These are phyloP conservation scores for Neonectria ditissima DNA, from an alignment of 2,329 filamentous ascomycete species.

Conservation along the genomic window DNA sequence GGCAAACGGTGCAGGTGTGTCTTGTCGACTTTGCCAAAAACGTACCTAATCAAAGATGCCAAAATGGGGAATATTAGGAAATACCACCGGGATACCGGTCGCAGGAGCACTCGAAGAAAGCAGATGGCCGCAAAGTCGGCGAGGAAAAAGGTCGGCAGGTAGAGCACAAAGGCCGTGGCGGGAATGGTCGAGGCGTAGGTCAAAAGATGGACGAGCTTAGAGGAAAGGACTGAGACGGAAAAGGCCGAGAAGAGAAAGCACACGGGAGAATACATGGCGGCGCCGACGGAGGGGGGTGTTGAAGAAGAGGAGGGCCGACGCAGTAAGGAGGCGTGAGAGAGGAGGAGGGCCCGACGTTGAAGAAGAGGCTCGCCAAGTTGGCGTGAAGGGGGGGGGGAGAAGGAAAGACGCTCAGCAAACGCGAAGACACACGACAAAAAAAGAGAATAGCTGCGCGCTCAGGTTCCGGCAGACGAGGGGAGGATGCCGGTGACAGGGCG, in stretches of 20 bases:
- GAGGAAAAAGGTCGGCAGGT: conserved; percentile 48
- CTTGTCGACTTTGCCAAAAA: too few relatives aligned
- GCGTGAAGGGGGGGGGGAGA: not conserved
- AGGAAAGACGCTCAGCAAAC: not conserved
- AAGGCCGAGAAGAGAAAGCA: conserved; percentile 48
- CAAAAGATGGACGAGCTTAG: conserved; percentile 46
- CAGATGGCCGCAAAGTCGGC: conserved; percentile 45
- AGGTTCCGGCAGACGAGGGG: not conserved
- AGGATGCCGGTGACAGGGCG: not conserved
- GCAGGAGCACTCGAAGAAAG: conserved; percentile 42
- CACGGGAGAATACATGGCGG: conserved; percentile 33
- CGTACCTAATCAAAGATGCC: conserved; percentile 45
- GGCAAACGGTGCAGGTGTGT: conserved; percentile 1
- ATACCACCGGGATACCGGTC: conserved; percentile 36
- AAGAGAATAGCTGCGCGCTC: not conserved
- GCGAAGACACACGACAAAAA: not conserved
- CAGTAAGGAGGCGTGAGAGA: too few relatives aligned
- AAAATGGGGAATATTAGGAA: conserved; percentile 37
- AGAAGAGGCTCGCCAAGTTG: not conserved
- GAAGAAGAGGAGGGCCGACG: too few relatives aligned
- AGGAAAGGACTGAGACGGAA: conserved; percentile 43
- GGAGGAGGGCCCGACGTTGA: too few relatives aligned
- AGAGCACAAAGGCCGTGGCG: conserved; percentile 45
- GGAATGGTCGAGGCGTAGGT: conserved; percentile 45
- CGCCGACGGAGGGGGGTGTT: too few relatives aligned